Percentiles rank a stretch among this genome's conserved stretches.
These are phyloP conservation scores for Pseudodiploospora longispora DNA, from an alignment of 2,329 filamentous ascomycete species.

Conservation along the genomic window DNA sequence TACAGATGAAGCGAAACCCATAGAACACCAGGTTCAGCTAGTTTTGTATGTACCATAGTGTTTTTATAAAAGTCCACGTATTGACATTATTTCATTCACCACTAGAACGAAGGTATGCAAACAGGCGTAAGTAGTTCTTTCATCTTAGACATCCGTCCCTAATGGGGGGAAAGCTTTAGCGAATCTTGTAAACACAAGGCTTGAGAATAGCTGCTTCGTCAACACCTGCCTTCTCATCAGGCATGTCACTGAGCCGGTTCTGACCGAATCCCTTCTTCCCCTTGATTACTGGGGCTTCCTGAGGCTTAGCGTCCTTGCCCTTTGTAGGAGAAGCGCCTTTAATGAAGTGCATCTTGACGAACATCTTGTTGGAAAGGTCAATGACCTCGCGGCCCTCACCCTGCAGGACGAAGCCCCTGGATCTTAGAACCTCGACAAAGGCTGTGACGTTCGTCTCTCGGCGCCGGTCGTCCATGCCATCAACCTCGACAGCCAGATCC, in stretches of 20 bases:
- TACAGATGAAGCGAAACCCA: no score
- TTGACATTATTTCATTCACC: no score
- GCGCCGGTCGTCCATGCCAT: slow-evolving; percentile 54
- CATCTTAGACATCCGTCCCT: no score
- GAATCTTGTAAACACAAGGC: slow-evolving; percentile 91
- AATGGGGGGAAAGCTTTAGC: slow-evolving; percentile 36
- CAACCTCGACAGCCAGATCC: slow-evolving; percentile 61
- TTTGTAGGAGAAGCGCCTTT: slow-evolving; percentile 69
- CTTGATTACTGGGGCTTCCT: slow-evolving; percentile 43
- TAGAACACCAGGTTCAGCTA: no score
- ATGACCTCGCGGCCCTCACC: slow-evolving; percentile 52
- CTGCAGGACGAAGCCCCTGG: slow-evolving; percentile 78
- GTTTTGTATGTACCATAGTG: no score
- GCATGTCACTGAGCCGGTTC: slow-evolving; percentile 43
- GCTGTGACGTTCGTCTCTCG: slow-evolving; percentile 78
- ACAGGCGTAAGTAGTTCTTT: no score
- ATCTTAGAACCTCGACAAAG: slow-evolving; percentile 75
- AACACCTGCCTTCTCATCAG: slow-evolving; percentile 51
- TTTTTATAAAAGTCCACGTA: no score
- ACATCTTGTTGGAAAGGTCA: slow-evolving; percentile 93
- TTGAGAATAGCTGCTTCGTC: slow-evolving; percentile 67
- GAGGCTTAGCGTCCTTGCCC: slow-evolving; percentile 59
- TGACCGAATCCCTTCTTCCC: slow-evolving; percentile 45
- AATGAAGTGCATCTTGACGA: slow-evolving; percentile 91
- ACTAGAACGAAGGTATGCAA: no score